These are phyloP conservation scores for Eucalyptus dawsonii DNA, from an alignment of 345 rosid genomes.

Conservation along the genomic window DNA sequence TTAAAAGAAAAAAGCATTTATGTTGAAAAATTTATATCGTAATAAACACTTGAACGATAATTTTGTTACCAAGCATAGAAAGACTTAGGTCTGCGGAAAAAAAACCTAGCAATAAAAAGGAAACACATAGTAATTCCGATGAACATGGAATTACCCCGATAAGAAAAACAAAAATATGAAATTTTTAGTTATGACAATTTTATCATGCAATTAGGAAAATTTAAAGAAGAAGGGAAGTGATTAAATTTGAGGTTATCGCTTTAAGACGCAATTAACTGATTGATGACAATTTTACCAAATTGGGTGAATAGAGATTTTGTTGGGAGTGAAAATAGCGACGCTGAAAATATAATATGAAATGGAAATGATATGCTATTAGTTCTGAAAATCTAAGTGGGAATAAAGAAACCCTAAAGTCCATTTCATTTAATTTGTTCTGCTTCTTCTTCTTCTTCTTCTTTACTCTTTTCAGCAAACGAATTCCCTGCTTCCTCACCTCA, in stretches of 20 bases:
- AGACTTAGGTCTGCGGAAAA: accelerated
- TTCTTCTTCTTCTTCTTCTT: not conserved
- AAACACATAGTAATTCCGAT: no score
- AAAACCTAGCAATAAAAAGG: no score
- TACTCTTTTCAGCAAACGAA: not conserved
- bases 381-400: not conserved
- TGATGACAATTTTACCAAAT: not conserved
- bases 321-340: not conserved
- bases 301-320: not conserved
- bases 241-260: not conserved
- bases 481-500: not conserved
- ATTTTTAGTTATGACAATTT: not conserved
- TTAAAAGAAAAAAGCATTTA: not conserved
- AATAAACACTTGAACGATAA: not conserved
- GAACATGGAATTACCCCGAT: not conserved
- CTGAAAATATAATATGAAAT: not conserved
- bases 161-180: not conserved
- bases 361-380: not conserved
- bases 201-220: not conserved
- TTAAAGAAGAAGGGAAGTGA: not conserved
- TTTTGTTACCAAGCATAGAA: not conserved
- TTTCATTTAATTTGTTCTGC: not conserved
- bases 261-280: not conserved
- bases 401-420: not conserved
- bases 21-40: accelerated